Base-by-base conservation (phyloP, 108 stramenopile species). In the Discostella stelligeroides region DNA sequence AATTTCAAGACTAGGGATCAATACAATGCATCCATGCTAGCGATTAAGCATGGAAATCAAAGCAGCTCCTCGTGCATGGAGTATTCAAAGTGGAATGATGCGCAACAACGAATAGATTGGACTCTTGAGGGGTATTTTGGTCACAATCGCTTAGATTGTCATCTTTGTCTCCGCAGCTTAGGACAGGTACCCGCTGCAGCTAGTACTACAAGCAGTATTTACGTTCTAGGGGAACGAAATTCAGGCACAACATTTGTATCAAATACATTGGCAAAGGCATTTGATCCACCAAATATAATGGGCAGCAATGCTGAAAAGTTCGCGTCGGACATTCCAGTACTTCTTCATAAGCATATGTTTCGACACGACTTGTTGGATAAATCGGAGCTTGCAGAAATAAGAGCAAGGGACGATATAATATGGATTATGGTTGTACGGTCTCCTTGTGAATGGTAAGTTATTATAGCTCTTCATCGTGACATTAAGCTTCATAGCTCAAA, bases 401-500 rank as follows among this genome's bases (percentile, higher is more conserved):
- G 60, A 48, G 12, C 50, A 15, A 61, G 70, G 43, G 40, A 51
- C 10, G 80, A 81, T 63, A 68, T 81, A 39, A 70, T 81, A 38
- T 81, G 80, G 80, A 28, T 81, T 15, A 50, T 81, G 70, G 76
- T 81, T 39, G 80, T 81, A 28, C 75, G 80, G 45, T 54, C 70
- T 63, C 80, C 80, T 40, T 81, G 80, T 38, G 76, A 77, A 21
- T 81, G 80, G 76, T 63, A 29, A 63, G 63, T 21, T 23, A 7
- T 30, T 34, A n/a, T n/a, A n/a, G n/a, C n/a, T n/a, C n/a, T n/a
- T n/a, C n/a, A n/a, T n/a, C n/a, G n/a, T n/a, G n/a, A n/a, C n/a
- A n/a, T n/a, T n/a, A 13, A 45, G 2, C 15, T n/a, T 45, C 9
- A 4, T 45, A 45, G 13, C 2, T 11, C 13, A 45, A 13, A n/a